Evolutionary conservation across 805 yeast genomes (phyloP), one percentile per base, ranked within the genome.

Genomic region (Diddensiella santjacobensis): DNA sequence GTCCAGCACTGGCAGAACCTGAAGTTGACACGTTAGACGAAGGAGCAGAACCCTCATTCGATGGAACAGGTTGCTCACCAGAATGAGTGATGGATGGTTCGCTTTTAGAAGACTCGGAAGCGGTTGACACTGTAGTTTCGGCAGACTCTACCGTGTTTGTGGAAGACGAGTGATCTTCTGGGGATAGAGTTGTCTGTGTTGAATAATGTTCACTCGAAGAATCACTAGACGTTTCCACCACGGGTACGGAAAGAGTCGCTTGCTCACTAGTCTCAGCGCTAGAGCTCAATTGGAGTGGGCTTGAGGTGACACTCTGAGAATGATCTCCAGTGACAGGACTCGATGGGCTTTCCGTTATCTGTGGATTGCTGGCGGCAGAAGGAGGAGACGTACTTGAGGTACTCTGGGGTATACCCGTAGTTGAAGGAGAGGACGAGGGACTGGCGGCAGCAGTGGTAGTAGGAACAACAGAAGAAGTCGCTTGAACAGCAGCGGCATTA

Each of bases 361-460:
- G n/a, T n/a, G n/a, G n/a, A n/a, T n/a, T n/a, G 43, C 45, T 36
- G 42, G 58, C 31, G 33, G 50, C 38, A 30, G 52, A 8, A 36
- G 57, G 49, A 36, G 53, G 45, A 4, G 60, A 35, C 6, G 54
- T 24, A 4, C 57, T n/a, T 17, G 54, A 43, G 22, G 49, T 35
- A 22, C 33, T 47, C 29, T 24, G 35, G 8, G 50, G 22, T 4
- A 22, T 33, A 30, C 42, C 31, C 22, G 44, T 22, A 8, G 41
- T n/a, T 17, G 45, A 22, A 3, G 51, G 20, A 5, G 48, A 11
- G 18, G 55, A n/a, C 15, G 49, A 11, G 2, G 48, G 38, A 17
- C 33, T 19, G n/a, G 49, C 44, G 17, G 54, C 44, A 13, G 55
- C 49, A 23, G 47, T 30, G 1, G 51, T 24, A n/a, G 47, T 29